phyloP scores from a whole-genome alignment of 208 protist genomes.

The Crithidia bombi region DNA sequence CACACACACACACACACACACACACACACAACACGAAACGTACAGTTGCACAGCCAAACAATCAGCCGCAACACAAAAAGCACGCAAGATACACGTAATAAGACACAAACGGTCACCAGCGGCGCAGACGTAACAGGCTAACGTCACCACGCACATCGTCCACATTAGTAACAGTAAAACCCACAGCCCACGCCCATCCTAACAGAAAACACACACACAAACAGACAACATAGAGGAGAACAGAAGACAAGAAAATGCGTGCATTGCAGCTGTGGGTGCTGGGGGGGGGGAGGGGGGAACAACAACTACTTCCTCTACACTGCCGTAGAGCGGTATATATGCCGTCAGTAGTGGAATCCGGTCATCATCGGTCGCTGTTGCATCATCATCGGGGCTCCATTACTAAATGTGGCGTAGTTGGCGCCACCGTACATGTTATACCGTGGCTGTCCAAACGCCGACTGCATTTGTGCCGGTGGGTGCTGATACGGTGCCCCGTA shows the following conservation, averaged over 20 bases:
- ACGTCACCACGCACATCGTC: too few relatives aligned
- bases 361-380: slow-evolving; percentile 2
- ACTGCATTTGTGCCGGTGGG: not conserved
- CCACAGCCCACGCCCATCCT: too few relatives aligned
- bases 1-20: too few relatives aligned
- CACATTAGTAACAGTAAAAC: too few relatives aligned
- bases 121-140: too few relatives aligned
- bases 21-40: too few relatives aligned
- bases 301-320: not conserved
- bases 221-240: not conserved
- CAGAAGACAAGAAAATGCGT: not conserved
- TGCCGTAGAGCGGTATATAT: not conserved
- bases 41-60: too few relatives aligned
- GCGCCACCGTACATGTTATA: slow-evolving; percentile 4
- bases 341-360: not conserved
- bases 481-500: not conserved
- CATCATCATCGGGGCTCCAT: slow-evolving; percentile 10
- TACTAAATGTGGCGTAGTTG: slow-evolving; percentile 9
- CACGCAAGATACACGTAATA: too few relatives aligned
- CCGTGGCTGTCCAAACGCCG: not conserved
- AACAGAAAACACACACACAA: slow-evolving; percentile 13
- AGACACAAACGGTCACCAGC: too few relatives aligned
- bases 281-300: too few relatives aligned
- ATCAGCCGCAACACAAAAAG: too few relatives aligned
- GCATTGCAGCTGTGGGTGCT: too few relatives aligned